Percentiles rank a stretch among this genome's conserved stretches.
Conservation (phyloP, 441 rosid genomes). For the Iberis amara region DNA sequence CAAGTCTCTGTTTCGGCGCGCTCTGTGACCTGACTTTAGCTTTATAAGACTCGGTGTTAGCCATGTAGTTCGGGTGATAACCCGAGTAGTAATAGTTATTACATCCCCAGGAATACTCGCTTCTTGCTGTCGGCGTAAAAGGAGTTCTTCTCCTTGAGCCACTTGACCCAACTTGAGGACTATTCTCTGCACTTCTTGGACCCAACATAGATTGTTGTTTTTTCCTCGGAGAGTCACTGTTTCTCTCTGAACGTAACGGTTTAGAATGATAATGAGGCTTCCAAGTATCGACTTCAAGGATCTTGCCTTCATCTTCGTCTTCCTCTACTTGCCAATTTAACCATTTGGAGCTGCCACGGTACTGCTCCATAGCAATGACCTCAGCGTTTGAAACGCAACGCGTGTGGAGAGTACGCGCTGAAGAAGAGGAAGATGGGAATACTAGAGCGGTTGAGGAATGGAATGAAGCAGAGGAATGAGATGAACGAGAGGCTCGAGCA, state of each 20-base stretch:
- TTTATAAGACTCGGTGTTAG: conserved; percentile 45
- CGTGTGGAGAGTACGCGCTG: conserved; percentile 26
- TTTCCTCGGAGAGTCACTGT: conserved; percentile 32
- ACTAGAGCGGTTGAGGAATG: conserved; percentile 22
- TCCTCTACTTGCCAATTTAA: conserved; percentile 35
- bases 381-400: conserved; percentile 31
- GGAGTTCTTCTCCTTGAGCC: conserved; percentile 32
- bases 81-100: conserved; percentile 35
- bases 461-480: conserved; percentile 35
- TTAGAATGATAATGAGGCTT: conserved; percentile 25
- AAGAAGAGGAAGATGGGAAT: conserved; percentile 22
- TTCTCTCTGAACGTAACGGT: no score
- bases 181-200: conserved; percentile 29
- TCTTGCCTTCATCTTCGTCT: conserved; percentile 13
- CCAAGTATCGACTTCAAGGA: conserved; percentile 35
- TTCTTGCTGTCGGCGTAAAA: conserved; percentile 27
- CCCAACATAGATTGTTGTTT: conserved; percentile 22
- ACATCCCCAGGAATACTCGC: conserved; percentile 33
- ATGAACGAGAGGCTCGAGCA: conserved; percentile 40
- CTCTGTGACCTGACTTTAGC: conserved; percentile 47
- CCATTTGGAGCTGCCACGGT: conserved; percentile 52
- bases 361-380: conserved; percentile 26
- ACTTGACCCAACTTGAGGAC: conserved; percentile 33
- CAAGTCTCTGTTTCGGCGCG: conserved; percentile 38
- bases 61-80: conserved; percentile 47